Percentiles rank a stretch among this genome's conserved stretches.
Evolutionary conservation across 2,329 filamentous ascomycete genomes (phyloP).

Genomic region (Diaporthe sp.): DNA sequence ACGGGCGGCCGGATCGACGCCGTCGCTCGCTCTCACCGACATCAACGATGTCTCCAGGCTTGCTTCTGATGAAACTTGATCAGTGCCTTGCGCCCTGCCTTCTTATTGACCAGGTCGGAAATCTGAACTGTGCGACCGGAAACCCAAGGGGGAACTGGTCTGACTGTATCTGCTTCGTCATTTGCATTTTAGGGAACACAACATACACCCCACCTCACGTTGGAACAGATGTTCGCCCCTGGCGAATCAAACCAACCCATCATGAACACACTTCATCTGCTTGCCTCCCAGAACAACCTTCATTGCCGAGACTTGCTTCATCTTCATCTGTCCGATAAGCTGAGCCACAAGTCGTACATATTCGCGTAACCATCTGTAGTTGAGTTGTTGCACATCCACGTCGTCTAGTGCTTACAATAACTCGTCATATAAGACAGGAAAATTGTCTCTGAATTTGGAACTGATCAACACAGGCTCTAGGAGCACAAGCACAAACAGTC

Average conservation of each 20-base stretch:
- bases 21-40: neutral
- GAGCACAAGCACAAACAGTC: neutral
- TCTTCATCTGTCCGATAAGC: neutral
- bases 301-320: neutral
- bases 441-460: neutral
- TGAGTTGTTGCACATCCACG: neutral
- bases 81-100: neutral
- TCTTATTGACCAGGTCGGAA: neutral
- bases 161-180: neutral
- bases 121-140: too few species aligned
- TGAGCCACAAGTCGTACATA: neutral
- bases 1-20: neutral
- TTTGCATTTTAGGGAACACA: neutral
- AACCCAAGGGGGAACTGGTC: neutral
- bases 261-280: neutral
- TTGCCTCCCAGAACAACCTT: neutral
- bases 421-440: neutral
- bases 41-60: neutral
- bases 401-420: neutral
- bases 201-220: neutral
- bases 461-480: neutral
- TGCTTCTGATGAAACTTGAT: neutral
- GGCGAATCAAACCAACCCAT: neutral
- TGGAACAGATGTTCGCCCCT: neutral
- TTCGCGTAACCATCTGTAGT: neutral